Conservation (phyloP, 2,329 filamentous ascomycete species). For the Chaetomiaceae sp. region DNA sequence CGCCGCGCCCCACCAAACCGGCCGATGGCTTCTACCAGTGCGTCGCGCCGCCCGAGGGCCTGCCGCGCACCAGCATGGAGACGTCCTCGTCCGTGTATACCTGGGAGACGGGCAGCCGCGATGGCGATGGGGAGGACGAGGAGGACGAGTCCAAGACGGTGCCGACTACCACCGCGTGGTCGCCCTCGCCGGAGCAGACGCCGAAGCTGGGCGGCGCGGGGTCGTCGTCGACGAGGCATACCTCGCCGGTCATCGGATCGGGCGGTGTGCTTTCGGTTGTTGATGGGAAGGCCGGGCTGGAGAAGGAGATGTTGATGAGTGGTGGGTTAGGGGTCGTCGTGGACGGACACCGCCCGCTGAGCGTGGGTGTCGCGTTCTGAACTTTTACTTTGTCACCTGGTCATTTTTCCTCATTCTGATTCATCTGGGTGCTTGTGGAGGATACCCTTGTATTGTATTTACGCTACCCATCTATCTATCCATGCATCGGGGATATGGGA, state of each 20-base stretch:
- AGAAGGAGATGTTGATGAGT: conserved; percentile 13
- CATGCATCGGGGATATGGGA: background rate
- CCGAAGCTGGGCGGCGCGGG: conserved; percentile 38
- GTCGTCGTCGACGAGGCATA: conserved; percentile 34
- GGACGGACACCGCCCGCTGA: conserved; percentile 31
- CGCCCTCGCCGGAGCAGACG: conserved; percentile 37
- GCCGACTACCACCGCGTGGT: conserved; percentile 43
- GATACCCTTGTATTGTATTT: conserved; percentile 1
- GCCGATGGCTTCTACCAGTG: conserved; percentile 55
- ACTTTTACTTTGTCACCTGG: background rate
- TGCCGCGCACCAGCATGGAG: conserved; percentile 37
- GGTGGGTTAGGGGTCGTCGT: conserved; percentile 1
- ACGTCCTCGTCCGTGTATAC: conserved; percentile 37
- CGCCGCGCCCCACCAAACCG: conserved; percentile 44
- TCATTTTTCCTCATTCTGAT: background rate
- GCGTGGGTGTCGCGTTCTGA: conserved; percentile 42
- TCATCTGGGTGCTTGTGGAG: too few species aligned
- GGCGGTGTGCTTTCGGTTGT: background rate
- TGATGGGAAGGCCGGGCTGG: conserved; percentile 7
- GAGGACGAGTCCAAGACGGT: conserved; percentile 36
- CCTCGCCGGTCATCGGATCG: conserved; percentile 23
- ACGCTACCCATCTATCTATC: too few species aligned
- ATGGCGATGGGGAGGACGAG: conserved; percentile 18
- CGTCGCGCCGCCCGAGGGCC: conserved; percentile 34
- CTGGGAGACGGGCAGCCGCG: conserved; percentile 37